Percentiles rank a stretch among this genome's conserved stretches.
phyloP scores from a whole-genome alignment of 129 eudicot species.

The Centaurea solstitialis region DNA sequence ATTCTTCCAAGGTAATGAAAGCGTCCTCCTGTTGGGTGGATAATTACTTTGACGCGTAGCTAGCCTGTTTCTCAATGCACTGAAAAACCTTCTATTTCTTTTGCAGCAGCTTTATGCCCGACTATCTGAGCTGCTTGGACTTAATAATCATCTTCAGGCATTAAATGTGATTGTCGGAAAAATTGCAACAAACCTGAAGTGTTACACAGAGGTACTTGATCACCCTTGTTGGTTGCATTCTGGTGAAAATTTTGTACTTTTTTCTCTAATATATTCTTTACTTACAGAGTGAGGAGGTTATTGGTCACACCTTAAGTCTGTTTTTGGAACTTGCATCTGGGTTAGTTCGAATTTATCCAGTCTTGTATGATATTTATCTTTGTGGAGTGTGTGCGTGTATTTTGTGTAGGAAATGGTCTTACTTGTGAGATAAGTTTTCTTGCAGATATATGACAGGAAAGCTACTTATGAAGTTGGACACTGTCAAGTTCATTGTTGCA shows the following conservation, averaged over 20 bases:
- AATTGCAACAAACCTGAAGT: conserved; percentile 92
- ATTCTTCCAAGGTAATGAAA: conserved; percentile 80
- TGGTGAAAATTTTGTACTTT: conserved; percentile 5
- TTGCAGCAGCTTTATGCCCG: conserved; percentile 97
- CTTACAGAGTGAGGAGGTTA: conserved; percentile 91
- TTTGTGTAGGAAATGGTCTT: conserved; percentile 11
- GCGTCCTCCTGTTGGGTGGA: background rate
- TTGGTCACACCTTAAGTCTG: conserved; percentile 88
- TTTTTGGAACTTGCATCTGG: conserved; percentile 97
- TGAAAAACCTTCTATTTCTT: conserved; percentile 21
- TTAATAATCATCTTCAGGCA: conserved; percentile 84
- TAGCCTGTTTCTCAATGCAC: conserved; percentile 4
- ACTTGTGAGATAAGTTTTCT: conserved; percentile 10
- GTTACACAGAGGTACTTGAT: conserved; percentile 71
- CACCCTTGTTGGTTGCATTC: conserved; percentile 6
- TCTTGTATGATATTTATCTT: background rate
- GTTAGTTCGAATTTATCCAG: conserved; percentile 47
- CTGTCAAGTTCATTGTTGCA: conserved; percentile 79
- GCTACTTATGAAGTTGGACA: conserved; percentile 88
- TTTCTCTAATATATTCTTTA: conserved; percentile 18
- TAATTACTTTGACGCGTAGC: conserved; percentile 7
- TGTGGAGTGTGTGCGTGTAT: background rate
- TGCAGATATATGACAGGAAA: conserved; percentile 95
- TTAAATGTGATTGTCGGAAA: conserved; percentile 81
- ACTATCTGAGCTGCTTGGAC: conserved; percentile 91